phyloP scores from a whole-genome alignment of 345 rosid genomes.

The Sapria himalayana region DNA sequence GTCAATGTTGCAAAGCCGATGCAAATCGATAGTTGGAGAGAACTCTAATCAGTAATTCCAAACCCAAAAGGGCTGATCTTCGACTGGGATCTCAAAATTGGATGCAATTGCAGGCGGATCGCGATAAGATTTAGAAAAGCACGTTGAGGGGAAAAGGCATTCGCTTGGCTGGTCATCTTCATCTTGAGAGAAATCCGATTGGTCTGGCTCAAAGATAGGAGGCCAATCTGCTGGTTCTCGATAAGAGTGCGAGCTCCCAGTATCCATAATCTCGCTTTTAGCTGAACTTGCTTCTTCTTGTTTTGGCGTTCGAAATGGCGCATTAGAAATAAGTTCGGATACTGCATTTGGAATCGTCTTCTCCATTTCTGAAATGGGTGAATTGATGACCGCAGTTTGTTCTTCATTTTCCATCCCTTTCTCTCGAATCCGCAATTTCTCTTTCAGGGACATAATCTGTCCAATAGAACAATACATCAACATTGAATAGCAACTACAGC shows the following conservation, averaged over 20 bases:
- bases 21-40: no score
- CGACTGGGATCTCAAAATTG: slow-evolving; percentile 23
- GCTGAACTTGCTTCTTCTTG: slow-evolving; percentile 27
- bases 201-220: slow-evolving; percentile 17
- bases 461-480: slow-evolving; percentile 4
- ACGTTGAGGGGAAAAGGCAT: slow-evolving; percentile 11
- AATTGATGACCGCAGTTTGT: slow-evolving; percentile 4
- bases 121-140: slow-evolving; percentile 13
- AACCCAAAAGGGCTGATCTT: slow-evolving; percentile 36
- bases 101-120: slow-evolving; percentile 14
- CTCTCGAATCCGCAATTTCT: slow-evolving; percentile 17
- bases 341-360: slow-evolving; percentile 10
- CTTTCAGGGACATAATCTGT: slow-evolving; percentile 33
- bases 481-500: not conserved
- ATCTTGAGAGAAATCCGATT: slow-evolving; percentile 26
- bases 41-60: slow-evolving; percentile 27
- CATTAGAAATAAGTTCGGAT: slow-evolving; percentile 12
- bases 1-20: no score
- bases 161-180: slow-evolving; percentile 19
- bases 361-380: slow-evolving; percentile 7
- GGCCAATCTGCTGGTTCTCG: slow-evolving; percentile 25
- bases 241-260: slow-evolving; percentile 21
- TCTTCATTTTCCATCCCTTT: slow-evolving; percentile 6
- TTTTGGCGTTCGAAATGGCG: slow-evolving; percentile 8
- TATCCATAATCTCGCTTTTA: slow-evolving; percentile 28